phyloP scores from a whole-genome alignment of 2,329 filamentous ascomycete species.

The Cercospora sp. region DNA sequence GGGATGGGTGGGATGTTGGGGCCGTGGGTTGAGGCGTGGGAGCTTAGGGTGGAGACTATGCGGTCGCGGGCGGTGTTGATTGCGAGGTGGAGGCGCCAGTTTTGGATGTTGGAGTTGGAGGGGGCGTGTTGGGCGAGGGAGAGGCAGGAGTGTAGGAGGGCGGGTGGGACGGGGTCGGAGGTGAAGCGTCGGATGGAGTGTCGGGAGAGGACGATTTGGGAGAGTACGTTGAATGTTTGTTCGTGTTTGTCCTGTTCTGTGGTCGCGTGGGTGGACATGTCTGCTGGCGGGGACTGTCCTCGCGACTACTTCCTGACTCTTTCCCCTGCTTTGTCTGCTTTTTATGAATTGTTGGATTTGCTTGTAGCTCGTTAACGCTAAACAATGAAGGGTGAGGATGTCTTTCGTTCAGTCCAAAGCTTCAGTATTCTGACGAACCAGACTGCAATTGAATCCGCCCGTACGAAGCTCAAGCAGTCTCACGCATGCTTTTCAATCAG shows the following conservation, averaged over 20 bases:
- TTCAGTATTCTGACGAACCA: no score
- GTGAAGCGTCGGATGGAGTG: constrained; percentile 22
- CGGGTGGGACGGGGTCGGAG: constrained; percentile 14
- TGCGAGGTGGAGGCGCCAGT: constrained; percentile 25
- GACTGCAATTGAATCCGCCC: no score
- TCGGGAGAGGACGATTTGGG: constrained; percentile 14
- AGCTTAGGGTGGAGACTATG: constrained; percentile 19
- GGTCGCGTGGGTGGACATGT: not conserved
- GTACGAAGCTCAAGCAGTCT: no score
- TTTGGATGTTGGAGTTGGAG: constrained; percentile 28
- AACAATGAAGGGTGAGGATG: no score
- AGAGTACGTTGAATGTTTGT: not conserved
- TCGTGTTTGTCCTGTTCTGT: not conserved
- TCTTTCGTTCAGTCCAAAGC: no score
- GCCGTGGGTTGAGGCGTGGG: constrained; percentile 15
- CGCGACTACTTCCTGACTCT: not conserved
- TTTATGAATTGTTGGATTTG: not conserved
- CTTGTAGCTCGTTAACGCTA: not conserved
- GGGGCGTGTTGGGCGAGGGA: constrained; percentile 24
- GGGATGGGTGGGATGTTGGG: constrained; percentile 26
- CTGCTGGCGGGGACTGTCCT: not conserved
- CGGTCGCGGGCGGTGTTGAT: constrained; percentile 23
- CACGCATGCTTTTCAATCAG: no score
- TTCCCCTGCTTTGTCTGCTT: not conserved
- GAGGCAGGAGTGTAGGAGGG: constrained; percentile 17